phyloP scores from a whole-genome alignment of 2,329 filamentous ascomycete species.

The Aspergillus tubingensis region DNA sequence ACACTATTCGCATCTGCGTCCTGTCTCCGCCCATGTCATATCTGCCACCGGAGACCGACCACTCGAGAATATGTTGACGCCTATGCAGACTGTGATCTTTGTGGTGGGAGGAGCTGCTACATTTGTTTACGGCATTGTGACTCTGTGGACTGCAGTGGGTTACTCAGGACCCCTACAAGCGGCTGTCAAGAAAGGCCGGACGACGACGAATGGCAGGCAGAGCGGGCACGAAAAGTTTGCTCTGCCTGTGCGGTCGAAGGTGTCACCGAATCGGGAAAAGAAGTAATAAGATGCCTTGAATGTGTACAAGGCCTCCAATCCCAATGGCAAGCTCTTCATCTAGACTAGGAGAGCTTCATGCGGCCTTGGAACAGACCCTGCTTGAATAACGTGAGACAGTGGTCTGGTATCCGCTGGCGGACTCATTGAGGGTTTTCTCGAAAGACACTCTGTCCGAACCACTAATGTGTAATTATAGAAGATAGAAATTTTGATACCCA shows the following conservation, averaged over 20 bases:
- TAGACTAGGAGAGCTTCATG: background rate
- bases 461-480: background rate
- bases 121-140: conserved; percentile 47
- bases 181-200: conserved; percentile 5
- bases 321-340: conserved; percentile 16
- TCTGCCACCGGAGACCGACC: conserved; percentile 45
- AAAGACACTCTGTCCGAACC: background rate
- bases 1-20: conserved; percentile 24
- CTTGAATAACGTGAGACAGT: background rate
- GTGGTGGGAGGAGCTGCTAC: conserved; percentile 42
- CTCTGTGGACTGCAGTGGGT: conserved; percentile 30
- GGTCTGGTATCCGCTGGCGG: background rate
- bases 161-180: conserved; percentile 3
- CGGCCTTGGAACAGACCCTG: background rate
- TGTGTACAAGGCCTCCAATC: conserved; percentile 31
- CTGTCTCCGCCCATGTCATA: conserved; percentile 42
- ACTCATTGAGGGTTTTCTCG: too few relatives aligned
- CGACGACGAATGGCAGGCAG: conserved; percentile 1
- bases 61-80: conserved; percentile 43
- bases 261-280: conserved; percentile 37
- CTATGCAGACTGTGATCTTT: conserved; percentile 45
- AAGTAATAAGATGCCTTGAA: conserved; percentile 42
- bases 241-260: conserved; percentile 44
- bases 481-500: background rate
- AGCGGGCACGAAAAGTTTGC: conserved; percentile 37